Percentiles rank a stretch among this genome's conserved stretches.
These are phyloP conservation scores for Candida railenensis DNA, from an alignment of 805 yeast species.

Conservation along the genomic window DNA sequence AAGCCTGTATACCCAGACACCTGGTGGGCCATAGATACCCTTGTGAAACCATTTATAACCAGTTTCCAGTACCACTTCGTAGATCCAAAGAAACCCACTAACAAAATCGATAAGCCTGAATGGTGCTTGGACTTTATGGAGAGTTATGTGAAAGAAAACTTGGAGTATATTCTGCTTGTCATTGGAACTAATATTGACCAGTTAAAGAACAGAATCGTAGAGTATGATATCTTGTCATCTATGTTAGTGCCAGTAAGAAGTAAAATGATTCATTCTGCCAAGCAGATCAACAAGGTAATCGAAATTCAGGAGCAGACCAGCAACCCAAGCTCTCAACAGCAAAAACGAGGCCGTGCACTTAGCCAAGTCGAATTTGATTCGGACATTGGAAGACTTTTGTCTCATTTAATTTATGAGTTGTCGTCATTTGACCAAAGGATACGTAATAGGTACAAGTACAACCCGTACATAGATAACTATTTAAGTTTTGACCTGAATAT, in stretches of 20 bases:
- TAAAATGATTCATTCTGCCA: slow-evolving; percentile 30
- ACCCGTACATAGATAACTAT: slow-evolving; percentile 32
- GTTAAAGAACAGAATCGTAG: slow-evolving; percentile 30
- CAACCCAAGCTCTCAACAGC: not conserved
- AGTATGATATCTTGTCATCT: slow-evolving; percentile 43
- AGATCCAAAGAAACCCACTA: slow-evolving; percentile 51
- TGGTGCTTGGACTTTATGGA: slow-evolving; percentile 59
- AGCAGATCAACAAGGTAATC: slow-evolving; percentile 6
- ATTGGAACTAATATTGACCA: slow-evolving; percentile 23
- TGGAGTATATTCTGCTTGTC: slow-evolving; percentile 38
- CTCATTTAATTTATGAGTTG: slow-evolving; percentile 59
- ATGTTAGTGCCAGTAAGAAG: slow-evolving; percentile 45
- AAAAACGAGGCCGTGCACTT: slow-evolving; percentile 24
- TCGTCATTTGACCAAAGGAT: slow-evolving; percentile 57
- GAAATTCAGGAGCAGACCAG: not conserved
- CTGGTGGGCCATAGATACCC: slow-evolving; percentile 50
- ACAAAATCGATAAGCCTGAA: slow-evolving; percentile 67
- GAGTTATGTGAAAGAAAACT: slow-evolving; percentile 39
- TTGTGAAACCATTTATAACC: slow-evolving; percentile 45
- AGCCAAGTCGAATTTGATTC: slow-evolving; percentile 18
- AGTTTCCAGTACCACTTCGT: slow-evolving; percentile 65
- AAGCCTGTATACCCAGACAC: slow-evolving; percentile 32
- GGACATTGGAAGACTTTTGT: slow-evolving; percentile 42
- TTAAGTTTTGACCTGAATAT: slow-evolving; percentile 16
- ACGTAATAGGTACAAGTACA: slow-evolving; percentile 43